Evolutionary conservation across 2,329 filamentous ascomycete genomes (phyloP), one percentile per base, ranked within the genome.

Genomic region (Hirsutella minnesotensis): DNA sequence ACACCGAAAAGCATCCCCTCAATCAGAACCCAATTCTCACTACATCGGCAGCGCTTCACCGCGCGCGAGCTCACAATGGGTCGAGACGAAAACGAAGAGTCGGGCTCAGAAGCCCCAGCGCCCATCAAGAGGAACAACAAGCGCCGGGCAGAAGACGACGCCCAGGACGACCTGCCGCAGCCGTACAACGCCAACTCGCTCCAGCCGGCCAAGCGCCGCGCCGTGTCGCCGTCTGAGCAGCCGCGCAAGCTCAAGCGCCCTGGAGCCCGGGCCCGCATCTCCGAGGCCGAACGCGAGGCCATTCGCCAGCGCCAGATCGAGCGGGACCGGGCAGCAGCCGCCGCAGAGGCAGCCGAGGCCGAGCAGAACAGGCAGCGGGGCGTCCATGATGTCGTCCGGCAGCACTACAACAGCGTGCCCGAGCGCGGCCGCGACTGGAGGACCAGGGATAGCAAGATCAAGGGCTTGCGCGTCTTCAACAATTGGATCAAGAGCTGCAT

Each of bases 401-500:
- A 94, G 51, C 90, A 95, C 63, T 98, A 98, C 72, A 98, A 98
- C 63, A 82, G 85, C 31, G 90, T 96, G 0, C 90, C 90, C 0
- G 85, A 98, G 67, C 79, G 89, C 24, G 92, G 92, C 12, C 79
- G 90, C 42, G 88, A 95, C 56, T 98, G 92, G 90, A 79, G 92
- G 40, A 87, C 84, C 59, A 94, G 87, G 7, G 88, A 94, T 56
- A 94, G 86, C 62, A 83, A 86, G 55, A 98, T 98, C 69, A 95
- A 94, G 66, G 92, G 92, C 1, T 69, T 98, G 42, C 79, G 92
- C 42, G 86, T 84, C 51, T 92, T 95, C 70, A 98, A 98, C 68
- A 98, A 98, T 63, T 98, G 92, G 92, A 77, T 98, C 65, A 98
- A 98, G 71, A 95, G 87, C 58, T 90, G 86, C 40, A 78, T 96